A percentile compares a stretch with the other conserved stretches of the same genome.
phyloP scores from a whole-genome alignment of 352 stramenopile genomes.

The Phytophthora hibernalis region DNA sequence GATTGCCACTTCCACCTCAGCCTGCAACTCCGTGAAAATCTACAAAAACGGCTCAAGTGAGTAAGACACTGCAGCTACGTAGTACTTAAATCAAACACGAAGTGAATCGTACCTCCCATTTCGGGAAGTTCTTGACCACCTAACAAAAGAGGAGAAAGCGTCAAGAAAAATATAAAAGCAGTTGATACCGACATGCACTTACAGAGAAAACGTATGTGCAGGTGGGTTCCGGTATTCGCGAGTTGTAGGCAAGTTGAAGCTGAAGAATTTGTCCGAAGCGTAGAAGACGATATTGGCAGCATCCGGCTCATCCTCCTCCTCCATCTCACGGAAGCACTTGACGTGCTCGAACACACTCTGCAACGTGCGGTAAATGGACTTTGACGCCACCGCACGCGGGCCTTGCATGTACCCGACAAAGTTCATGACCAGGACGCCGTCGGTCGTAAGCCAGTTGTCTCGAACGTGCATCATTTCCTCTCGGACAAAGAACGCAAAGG shows the following conservation, averaged over 20 bases:
- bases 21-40: conserved; percentile 70
- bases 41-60: conserved; percentile 18
- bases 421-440: conserved; percentile 79
- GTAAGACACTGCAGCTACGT: background rate
- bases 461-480: conserved; percentile 60
- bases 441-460: conserved; percentile 56
- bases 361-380: conserved; percentile 77
- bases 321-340: conserved; percentile 73
- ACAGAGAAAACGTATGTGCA: conserved; percentile 67
- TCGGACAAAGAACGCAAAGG: conserved; percentile 72
- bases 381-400: conserved; percentile 52
- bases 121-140: conserved; percentile 67
- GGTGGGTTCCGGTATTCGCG: conserved; percentile 58
- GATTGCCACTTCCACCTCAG: conserved; percentile 50
- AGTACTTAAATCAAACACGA: background rate
- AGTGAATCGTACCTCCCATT: conserved; percentile 56
- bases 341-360: conserved; percentile 74
- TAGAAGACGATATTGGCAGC: conserved; percentile 82
- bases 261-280: conserved; percentile 71
- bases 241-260: conserved; percentile 62
- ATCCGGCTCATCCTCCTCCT: conserved; percentile 41
- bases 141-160: conserved; percentile 26
- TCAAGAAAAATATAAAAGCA: conserved; percentile 3
- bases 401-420: conserved; percentile 78
- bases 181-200: conserved; percentile 1